Conservation (phyloP, 1,284 basidiomycete genomes). For the Apiotrichum akiyoshidainum region DNA sequence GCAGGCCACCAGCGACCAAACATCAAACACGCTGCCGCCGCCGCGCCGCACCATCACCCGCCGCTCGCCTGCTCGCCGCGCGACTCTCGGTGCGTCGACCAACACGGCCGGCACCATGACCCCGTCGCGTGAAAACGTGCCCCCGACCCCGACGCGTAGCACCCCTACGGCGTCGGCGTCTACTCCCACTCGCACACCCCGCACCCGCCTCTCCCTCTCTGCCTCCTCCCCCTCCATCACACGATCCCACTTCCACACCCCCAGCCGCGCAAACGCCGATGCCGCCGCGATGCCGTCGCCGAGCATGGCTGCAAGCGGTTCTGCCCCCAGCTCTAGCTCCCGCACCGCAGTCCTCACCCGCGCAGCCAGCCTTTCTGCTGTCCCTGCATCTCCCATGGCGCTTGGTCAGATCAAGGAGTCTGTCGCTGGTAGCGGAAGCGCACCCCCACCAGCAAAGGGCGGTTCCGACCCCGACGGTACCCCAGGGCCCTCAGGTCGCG, state of each 20-base stretch:
- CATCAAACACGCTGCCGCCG: conserved; percentile 1
- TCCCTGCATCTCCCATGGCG: conserved; percentile 17
- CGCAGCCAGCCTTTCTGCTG: conserved; percentile 25
- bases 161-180: conserved; percentile 13
- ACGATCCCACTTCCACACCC: conserved; percentile 1
- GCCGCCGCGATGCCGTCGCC: not conserved
- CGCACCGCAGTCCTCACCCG: conserved; percentile 16
- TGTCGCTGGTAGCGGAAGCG: conserved; percentile 5
- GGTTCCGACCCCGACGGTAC: conserved; percentile 13
- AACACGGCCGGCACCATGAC: not conserved
- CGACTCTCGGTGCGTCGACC: not conserved
- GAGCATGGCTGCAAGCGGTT: not conserved
- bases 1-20: not conserved
- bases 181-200: conserved; percentile 3
- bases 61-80: conserved; percentile 5
- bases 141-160: conserved; percentile 23
- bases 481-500: conserved; percentile 20
- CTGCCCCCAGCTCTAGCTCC: not conserved
- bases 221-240: not conserved
- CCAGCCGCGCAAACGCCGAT: conserved; percentile 23
- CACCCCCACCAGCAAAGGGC: conserved; percentile 17
- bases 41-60: conserved; percentile 11
- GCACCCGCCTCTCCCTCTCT: not conserved
- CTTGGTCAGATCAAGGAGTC: conserved; percentile 20
- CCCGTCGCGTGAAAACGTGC: not conserved